These are phyloP conservation scores for Tolypocladium endophyticum DNA, from an alignment of 2,329 filamentous ascomycete genomes.

Conservation along the genomic window DNA sequence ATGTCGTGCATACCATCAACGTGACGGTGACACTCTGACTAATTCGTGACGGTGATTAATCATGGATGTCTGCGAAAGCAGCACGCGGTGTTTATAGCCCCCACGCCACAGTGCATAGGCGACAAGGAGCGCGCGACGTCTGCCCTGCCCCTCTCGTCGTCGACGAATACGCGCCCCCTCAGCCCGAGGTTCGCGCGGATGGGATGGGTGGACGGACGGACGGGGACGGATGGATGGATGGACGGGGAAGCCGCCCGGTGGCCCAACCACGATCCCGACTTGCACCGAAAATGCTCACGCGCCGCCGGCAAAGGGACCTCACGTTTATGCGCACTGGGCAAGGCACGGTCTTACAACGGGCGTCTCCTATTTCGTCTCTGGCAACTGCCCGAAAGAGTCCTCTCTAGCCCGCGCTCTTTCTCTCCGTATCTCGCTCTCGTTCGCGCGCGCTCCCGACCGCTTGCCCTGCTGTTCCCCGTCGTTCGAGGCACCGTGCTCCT, in stretches of 20 bases:
- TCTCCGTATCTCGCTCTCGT: background rate
- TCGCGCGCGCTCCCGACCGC: background rate
- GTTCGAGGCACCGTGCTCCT: background rate
- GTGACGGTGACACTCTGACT: background rate
- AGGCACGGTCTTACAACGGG: background rate
- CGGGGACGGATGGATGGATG: background rate
- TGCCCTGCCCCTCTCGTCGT: background rate
- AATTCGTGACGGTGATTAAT: background rate
- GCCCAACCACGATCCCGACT: conserved; percentile 8
- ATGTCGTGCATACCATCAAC: background rate
- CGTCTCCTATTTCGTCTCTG: background rate
- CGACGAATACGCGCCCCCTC: background rate
- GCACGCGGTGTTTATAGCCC: background rate
- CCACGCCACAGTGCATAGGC: background rate
- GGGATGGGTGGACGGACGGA: background rate
- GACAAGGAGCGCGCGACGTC: background rate
- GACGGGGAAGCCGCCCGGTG: background rate
- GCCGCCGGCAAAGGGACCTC: background rate
- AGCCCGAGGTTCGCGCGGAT: background rate
- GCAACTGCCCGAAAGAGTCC: background rate
- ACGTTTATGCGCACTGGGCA: background rate
- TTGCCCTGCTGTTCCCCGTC: background rate
- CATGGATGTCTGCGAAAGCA: background rate
- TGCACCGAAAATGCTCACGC: conserved; percentile 7
- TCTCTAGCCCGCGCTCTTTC: background rate